phyloP scores from a whole-genome alignment of 257 asterid species.

The Rehmannia glutinosa region DNA sequence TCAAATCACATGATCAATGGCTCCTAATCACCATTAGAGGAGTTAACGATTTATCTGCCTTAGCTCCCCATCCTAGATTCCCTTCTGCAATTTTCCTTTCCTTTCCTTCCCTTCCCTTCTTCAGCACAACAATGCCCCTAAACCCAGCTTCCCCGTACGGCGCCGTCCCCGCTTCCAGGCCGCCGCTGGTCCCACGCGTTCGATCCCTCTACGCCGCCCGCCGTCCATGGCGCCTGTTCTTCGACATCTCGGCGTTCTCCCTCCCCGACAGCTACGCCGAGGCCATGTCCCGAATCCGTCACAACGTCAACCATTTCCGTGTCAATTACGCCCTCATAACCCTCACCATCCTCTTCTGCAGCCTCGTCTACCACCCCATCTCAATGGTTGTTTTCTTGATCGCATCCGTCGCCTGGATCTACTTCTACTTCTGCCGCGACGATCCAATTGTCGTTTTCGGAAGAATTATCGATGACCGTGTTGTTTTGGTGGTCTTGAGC shows the following conservation, averaged over 20 bases:
- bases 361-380: slow-evolving; percentile 75
- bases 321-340: slow-evolving; percentile 61
- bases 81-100: no score
- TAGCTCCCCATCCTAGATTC: no score
- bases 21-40: no score
- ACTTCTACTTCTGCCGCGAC: slow-evolving; percentile 55
- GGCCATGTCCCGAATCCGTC: slow-evolving; percentile 61
- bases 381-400: slow-evolving; percentile 75
- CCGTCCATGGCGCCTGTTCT: slow-evolving; percentile 72
- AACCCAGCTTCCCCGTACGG: slow-evolving; percentile 30
- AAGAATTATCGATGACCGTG: slow-evolving; percentile 48
- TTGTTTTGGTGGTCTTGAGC: slow-evolving; percentile 47
- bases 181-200: slow-evolving; percentile 35
- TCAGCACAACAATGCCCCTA: slow-evolving; percentile 29
- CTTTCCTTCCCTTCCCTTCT: no score
- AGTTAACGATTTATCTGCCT: no score
- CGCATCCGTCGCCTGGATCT: slow-evolving; percentile 48
- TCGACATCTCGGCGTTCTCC: slow-evolving; percentile 44
- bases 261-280: slow-evolving; percentile 59
- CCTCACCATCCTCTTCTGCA: slow-evolving; percentile 60
- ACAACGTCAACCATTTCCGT: slow-evolving; percentile 70
- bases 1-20: no score
- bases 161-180: slow-evolving; percentile 28
- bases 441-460: slow-evolving; percentile 49
- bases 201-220: slow-evolving; percentile 40